Evolutionary conservation across 148 eudicot species (phyloP), one percentile per base, ranked within the genome.

Genomic region (Drosera capensis): DNA sequence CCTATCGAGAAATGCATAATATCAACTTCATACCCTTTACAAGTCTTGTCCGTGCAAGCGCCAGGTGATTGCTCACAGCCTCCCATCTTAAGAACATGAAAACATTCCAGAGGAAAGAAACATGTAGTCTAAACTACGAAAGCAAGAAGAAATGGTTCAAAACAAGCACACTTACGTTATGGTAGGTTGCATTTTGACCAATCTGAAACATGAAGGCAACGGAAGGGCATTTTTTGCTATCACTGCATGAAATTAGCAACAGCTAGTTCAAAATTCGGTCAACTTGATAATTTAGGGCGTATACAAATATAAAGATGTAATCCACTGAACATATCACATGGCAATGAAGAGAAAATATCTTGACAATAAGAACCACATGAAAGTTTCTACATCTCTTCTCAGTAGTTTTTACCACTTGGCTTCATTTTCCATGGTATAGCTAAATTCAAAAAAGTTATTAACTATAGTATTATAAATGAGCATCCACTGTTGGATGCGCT

Each of bases 151-250:
- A 30, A 6, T 9, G 36, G 49, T 18, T 14, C 1, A 11, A 16
- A 13, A 14, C 0, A 48, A 20, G 25, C 58, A 52, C 30, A 50
- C 95, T 71, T 57, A 86, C 96, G 56, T 71, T 63, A 57, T 86
- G 87, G 64, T 86, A 86, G 3, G 96, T 58, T 49, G 93, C 96
- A 54, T 69, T 78, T 31, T 86, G 84, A 53, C 96, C 96, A 45
- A 86, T 69, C 86, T 81, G 87, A 71, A 86, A 86, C 93, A 86
- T 78, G 71, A 86, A 67, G 18, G 96, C 81, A 59, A 81, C 79
- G 25, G 96, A 86, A 40, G 96, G 87, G 58, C 96, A 86, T 49
- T 75, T 75, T 46, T 55, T 54, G 65, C 52, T 58, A 48, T 73
- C 54, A 22, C 96, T 86, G 87, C 74, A 75, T 25, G 18, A 28